These are phyloP conservation scores for Candida morakotiae DNA, from an alignment of 805 yeast species.

Conservation along the genomic window DNA sequence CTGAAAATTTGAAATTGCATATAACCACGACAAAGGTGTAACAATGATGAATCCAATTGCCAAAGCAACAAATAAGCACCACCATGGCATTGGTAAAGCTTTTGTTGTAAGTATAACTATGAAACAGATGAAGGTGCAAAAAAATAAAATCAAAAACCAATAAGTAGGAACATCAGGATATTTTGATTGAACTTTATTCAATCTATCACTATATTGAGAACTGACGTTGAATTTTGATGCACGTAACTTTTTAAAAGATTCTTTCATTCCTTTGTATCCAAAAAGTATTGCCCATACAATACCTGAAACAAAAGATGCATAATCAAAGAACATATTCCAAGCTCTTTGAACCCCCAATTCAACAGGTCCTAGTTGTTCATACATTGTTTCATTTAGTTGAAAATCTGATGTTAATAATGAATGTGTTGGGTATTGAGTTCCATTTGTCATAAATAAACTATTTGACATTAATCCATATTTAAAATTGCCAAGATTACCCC, in stretches of 20 bases:
- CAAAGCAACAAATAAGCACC: constrained; percentile 39
- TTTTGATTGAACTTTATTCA: constrained; percentile 33
- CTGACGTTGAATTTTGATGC: constrained; percentile 5
- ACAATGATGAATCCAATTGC: constrained; percentile 40
- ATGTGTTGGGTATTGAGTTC: constrained; percentile 35
- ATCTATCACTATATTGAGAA: constrained; percentile 29
- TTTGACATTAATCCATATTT: constrained; percentile 44
- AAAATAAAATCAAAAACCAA: constrained; percentile 37
- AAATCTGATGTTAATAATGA: constrained; percentile 34
- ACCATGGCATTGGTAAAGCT: constrained; percentile 32
- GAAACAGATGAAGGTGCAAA: constrained; percentile 26
- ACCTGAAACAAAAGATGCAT: constrained; percentile 44
- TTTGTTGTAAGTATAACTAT: constrained; percentile 27
- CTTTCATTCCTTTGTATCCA: constrained; percentile 19
- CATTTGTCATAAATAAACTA: constrained; percentile 28
- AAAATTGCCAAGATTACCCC: constrained; percentile 27
- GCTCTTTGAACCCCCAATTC: constrained; percentile 42
- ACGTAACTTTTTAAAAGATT: constrained; percentile 12
- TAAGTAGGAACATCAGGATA: constrained; percentile 38
- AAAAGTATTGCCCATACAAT: constrained; percentile 36
- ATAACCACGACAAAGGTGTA: constrained; percentile 45
- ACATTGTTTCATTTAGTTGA: constrained; percentile 39
- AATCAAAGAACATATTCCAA: constrained; percentile 46
- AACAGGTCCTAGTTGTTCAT: constrained; percentile 37
- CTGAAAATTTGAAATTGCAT: constrained; percentile 48